Percentiles rank a stretch among this genome's conserved stretches.
Conservation (phyloP, 2,329 filamentous ascomycete genomes). For the Thelonectria discophora region DNA sequence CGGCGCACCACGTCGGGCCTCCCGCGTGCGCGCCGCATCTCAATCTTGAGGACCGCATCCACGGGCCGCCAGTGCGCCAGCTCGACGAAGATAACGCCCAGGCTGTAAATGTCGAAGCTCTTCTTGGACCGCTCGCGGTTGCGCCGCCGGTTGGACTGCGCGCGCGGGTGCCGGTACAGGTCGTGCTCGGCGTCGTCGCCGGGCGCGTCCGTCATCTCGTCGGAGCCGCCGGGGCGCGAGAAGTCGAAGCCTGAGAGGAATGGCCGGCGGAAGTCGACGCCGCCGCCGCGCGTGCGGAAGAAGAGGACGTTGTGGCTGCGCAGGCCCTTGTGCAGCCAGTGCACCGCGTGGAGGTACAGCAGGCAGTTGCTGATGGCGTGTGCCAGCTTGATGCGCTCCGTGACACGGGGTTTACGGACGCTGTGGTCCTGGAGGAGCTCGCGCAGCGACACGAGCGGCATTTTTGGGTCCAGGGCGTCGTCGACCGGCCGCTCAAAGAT, state of each 20-base stretch:
- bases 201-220: constrained; percentile 61
- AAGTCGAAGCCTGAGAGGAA: constrained; percentile 65
- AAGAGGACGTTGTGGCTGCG: constrained; percentile 64
- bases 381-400: constrained; percentile 60
- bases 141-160: constrained; percentile 49
- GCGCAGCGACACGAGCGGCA: constrained; percentile 57
- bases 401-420: constrained; percentile 57
- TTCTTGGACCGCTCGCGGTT: constrained; percentile 54
- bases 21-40: constrained; percentile 46
- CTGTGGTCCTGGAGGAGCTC: constrained; percentile 52
- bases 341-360: constrained; percentile 63
- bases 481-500: constrained; percentile 60
- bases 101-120: constrained; percentile 61
- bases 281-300: constrained; percentile 48
- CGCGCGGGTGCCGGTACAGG: constrained; percentile 59
- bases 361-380: constrained; percentile 61
- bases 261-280: constrained; percentile 52
- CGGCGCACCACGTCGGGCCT: constrained; percentile 50
- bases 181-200: constrained; percentile 56
- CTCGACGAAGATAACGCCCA: constrained; percentile 62
- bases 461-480: constrained; percentile 46
- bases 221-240: constrained; percentile 57
- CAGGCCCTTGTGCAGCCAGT: constrained; percentile 68
- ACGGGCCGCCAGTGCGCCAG: constrained; percentile 62
- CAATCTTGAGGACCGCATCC: constrained; percentile 53